Conservation (phyloP, 345 rosid species). For the Gossypium rotundifolium region DNA sequence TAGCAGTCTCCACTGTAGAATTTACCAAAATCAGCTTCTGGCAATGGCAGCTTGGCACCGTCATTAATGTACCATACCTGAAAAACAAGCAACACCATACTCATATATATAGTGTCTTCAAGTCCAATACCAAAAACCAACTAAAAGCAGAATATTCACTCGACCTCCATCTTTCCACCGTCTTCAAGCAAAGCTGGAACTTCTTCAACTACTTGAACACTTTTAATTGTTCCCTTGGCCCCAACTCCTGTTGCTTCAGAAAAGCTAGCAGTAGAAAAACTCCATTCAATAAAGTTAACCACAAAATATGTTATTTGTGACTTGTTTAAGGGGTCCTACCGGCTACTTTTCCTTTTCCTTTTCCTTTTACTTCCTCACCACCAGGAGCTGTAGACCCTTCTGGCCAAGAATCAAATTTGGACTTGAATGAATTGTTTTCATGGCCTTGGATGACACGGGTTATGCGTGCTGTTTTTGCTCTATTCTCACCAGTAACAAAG, state of each 20-base stretch:
- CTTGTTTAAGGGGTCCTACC: conserved; percentile 37
- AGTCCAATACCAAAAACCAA: conserved; percentile 4
- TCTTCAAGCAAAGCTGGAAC: conserved; percentile 93
- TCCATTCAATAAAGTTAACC: conserved; percentile 20
- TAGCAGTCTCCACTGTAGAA: conserved; percentile 95
- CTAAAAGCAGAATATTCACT: conserved; percentile 18
- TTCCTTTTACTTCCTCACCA: conserved; percentile 94
- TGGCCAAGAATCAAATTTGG: conserved; percentile 93
- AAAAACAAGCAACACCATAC: conserved; percentile 14
- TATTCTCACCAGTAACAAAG: conserved; percentile 63
- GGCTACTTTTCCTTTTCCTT: conserved; percentile 98
- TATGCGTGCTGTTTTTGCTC: conserved; percentile 73
- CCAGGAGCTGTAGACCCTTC: conserved; percentile 74
- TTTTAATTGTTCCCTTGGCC: conserved; percentile 70
- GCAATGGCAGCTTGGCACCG: conserved; percentile 60
- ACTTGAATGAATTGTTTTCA: conserved; percentile 84
- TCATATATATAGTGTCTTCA: neutral
- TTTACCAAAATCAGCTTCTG: conserved; percentile 81
- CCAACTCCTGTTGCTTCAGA: conserved; percentile 94
- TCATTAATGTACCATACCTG: conserved; percentile 90
- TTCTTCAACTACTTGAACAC: conserved; percentile 71
- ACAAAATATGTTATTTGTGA: conserved; percentile 9
- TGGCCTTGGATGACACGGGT: conserved; percentile 88
- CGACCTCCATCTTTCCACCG: conserved; percentile 95
- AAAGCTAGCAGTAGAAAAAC: conserved; percentile 47